Evolutionary conservation across 306 rosid genomes (phyloP).

Genomic region (Lagenaria siceraria): DNA sequence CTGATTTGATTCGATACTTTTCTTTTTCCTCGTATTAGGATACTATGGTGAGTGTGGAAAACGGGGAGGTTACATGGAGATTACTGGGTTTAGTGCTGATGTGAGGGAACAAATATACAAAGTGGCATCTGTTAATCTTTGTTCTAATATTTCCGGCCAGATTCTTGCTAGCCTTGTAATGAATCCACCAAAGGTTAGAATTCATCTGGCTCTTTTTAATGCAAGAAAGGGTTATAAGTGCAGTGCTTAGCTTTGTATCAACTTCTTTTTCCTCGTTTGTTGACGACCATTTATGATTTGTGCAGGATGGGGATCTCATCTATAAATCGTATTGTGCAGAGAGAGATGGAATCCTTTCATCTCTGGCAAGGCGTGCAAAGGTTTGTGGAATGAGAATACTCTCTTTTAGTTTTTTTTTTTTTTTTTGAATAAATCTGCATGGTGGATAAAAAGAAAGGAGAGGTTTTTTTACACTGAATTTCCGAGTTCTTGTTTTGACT

Average conservation of each 20-base stretch:
- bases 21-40: constrained; percentile 33
- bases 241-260: neutral
- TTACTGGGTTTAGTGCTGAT: constrained; percentile 69
- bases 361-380: constrained; percentile 82
- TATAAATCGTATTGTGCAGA: constrained; percentile 54
- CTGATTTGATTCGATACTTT: neutral
- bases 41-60: constrained; percentile 91
- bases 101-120: constrained; percentile 85
- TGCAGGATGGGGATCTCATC: constrained; percentile 81
- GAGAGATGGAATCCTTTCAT: constrained; percentile 60
- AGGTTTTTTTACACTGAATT: no score
- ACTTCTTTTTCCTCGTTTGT: neutral
- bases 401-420: neutral
- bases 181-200: constrained; percentile 84
- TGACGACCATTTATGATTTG: neutral
- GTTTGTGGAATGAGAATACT: constrained; percentile 25
- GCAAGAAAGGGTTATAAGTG: neutral
- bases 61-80: constrained; percentile 94
- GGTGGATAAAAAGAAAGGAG: neutral
- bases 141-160: constrained; percentile 88
- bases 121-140: constrained; percentile 84
- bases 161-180: constrained; percentile 87
- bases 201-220: neutral
- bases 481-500: no score
- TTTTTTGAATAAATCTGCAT: neutral